A percentile compares a stretch with the other conserved stretches of the same genome.
phyloP scores from a whole-genome alignment of 2,329 filamentous ascomycete species.

The Aspergillus sp. region DNA sequence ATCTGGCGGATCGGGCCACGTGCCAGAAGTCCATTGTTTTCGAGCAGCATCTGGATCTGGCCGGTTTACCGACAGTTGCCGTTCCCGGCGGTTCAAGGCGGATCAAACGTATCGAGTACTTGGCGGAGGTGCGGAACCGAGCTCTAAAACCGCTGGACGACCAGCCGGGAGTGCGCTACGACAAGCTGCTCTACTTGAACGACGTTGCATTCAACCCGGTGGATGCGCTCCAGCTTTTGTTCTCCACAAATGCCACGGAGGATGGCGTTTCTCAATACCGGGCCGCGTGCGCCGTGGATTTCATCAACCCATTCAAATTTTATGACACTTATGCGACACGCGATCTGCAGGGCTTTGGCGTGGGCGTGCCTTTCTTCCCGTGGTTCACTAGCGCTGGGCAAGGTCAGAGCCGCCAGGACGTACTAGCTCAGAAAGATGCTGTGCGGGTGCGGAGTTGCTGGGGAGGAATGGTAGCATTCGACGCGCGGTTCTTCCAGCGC shows the following conservation, averaged over 20 bases:
- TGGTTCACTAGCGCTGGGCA: constrained; percentile 62
- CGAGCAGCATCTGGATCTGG: constrained; percentile 60
- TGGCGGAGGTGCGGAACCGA: constrained; percentile 72
- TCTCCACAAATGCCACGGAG: constrained; percentile 56
- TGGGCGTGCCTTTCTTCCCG: constrained; percentile 71
- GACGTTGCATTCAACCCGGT: constrained; percentile 65
- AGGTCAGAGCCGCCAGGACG: constrained; percentile 61
- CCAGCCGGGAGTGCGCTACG: constrained; percentile 47
- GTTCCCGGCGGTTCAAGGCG: constrained; percentile 64
- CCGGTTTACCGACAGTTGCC: constrained; percentile 59
- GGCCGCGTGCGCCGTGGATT: constrained; percentile 74
- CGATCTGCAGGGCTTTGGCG: constrained; percentile 67
- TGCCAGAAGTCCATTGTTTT: constrained; percentile 59
- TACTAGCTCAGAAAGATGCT: constrained; percentile 58
- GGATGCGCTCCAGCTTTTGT: constrained; percentile 63
- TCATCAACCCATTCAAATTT: constrained; percentile 70
- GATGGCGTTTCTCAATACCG: constrained; percentile 62
- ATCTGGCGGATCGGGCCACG: constrained; percentile 53
- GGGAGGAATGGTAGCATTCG: constrained; percentile 69
- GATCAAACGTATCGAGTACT: constrained; percentile 72
- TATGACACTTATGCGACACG: constrained; percentile 77
- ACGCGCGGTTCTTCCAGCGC: constrained; percentile 49
- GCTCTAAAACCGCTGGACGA: constrained; percentile 65
- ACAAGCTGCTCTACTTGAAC: constrained; percentile 64
- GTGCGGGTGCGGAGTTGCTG: constrained; percentile 74